Evolutionary conservation across 2,329 filamentous ascomycete species (phyloP), one percentile per base, ranked within the genome.

Genomic region (Xylaria sp.): DNA sequence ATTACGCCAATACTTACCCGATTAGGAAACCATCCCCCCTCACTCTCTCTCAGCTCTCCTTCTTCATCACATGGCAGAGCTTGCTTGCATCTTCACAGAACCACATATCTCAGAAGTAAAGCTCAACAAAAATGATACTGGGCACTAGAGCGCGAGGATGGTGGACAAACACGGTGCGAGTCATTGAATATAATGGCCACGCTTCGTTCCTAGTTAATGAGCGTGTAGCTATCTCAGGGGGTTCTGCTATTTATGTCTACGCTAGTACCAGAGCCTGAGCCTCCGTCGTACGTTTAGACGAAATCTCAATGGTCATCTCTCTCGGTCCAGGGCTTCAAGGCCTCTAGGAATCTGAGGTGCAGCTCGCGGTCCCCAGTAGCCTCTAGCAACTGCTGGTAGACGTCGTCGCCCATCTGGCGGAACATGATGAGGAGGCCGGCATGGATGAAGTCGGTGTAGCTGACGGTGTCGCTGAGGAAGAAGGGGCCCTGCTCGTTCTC

Each of bases 391-490:
- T 73, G 72, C 17, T 75, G 72, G 7, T 74, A 77, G 1, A 72
- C 57, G 2, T 75, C 75, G 4, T 74, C 69, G 4, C 76, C 77
- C 4, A 80, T 66, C 1, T 71, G 67, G 61, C 73, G 58, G 21
- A 70, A 65, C 67, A 78, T 78, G n/a, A 78, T 67, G 58, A 79
- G 65, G 41, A 73, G 70, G 10, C 78, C 78, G 0, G 81, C 81
- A 69, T 86, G 82, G 2, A 86, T 77, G 57, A 90, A 84, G 70
- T 88, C 87, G 3, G 81, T 82, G 71, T 84, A 89, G 37, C 79
- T 79, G 3, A 81, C 76, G 61, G 79, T 80, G 47, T 81, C 74
- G 0, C 89, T 89, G 62, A 84, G 49, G 56, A 91, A 85, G 70
- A 85, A 91, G 0, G 85, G 84, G 0, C 89, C 89, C 0, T 81